Conservation (phyloP, 768 basidiomycete genomes). For the Cubamyces lactineus region DNA sequence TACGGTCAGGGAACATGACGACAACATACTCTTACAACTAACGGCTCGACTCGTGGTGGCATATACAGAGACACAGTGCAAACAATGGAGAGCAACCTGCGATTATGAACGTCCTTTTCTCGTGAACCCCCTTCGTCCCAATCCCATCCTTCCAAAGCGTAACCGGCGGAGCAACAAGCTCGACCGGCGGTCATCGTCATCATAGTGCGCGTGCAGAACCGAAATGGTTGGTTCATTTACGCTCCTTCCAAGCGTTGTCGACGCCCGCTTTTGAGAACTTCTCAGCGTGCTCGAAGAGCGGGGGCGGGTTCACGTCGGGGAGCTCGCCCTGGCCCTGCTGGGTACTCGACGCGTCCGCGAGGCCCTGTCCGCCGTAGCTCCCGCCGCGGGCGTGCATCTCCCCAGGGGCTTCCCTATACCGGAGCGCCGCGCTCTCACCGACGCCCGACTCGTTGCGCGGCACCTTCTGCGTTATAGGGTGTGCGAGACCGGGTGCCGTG, state of each 20-base stretch:
- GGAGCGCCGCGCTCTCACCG: constrained; percentile 51
- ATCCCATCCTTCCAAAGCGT: background rate
- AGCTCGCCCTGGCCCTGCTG: constrained; percentile 42
- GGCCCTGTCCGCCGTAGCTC: constrained; percentile 44
- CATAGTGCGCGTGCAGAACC: no score
- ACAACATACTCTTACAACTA: constrained; percentile 23
- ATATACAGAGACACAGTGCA: constrained; percentile 20
- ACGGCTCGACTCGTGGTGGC: background rate
- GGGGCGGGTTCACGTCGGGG: constrained; percentile 50
- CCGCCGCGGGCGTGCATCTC: constrained; percentile 48
- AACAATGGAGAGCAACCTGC: constrained; percentile 20
- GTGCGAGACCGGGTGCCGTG: constrained; percentile 46
- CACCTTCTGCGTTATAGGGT: constrained; percentile 48
- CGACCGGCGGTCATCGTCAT: no score
- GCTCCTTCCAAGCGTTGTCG: constrained; percentile 51
- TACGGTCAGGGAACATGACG: background rate
- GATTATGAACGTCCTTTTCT: constrained; percentile 21
- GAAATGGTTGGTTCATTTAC: constrained; percentile 36
- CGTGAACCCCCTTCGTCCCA: constrained; percentile 3
- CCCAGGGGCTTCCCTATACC: constrained; percentile 47
- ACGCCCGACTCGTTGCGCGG: constrained; percentile 48
- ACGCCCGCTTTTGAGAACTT: constrained; percentile 51
- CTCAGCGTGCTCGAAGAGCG: constrained; percentile 46
- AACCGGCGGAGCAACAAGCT: background rate
- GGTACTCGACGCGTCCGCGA: constrained; percentile 48